Conservation (phyloP, 257 asterid species). For the Solanum pennellii region DNA sequence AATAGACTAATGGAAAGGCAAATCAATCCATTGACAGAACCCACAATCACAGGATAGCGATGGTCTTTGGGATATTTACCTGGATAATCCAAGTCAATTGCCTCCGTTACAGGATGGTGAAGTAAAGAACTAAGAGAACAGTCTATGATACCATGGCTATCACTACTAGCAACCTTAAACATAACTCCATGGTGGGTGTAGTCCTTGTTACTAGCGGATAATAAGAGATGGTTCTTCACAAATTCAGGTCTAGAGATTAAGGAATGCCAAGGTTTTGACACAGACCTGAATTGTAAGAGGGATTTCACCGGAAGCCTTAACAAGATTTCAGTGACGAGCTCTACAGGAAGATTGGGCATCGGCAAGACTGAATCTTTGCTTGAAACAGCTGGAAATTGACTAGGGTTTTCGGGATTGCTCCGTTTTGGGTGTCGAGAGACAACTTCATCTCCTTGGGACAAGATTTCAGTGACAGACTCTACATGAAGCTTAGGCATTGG, state of each 20-base stretch:
- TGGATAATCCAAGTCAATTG: neutral
- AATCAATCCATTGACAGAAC: neutral
- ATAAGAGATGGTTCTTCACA: neutral
- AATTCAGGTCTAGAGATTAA: neutral
- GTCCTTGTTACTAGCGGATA: neutral
- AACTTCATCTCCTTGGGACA: too few relatives aligned
- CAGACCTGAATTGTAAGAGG: neutral
- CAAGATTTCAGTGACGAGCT: neutral
- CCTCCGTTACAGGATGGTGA: neutral
- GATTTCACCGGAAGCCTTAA: neutral
- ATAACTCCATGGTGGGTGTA: neutral
- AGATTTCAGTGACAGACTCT: too few relatives aligned
- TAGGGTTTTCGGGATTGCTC: too few relatives aligned
- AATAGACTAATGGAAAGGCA: neutral
- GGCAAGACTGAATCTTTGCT: conserved; percentile 28
- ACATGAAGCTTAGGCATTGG: too few relatives aligned
- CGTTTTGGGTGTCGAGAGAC: too few relatives aligned
- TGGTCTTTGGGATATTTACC: neutral
- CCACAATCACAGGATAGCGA: neutral
- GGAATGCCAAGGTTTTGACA: neutral
- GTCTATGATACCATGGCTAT: neutral
- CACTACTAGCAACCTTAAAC: neutral
- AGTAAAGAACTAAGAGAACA: neutral
- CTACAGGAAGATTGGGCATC: conserved; percentile 15
- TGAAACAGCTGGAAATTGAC: neutral